These are phyloP conservation scores for Rubia yunnanensis DNA, from an alignment of 257 asterid species.

Conservation along the genomic window DNA sequence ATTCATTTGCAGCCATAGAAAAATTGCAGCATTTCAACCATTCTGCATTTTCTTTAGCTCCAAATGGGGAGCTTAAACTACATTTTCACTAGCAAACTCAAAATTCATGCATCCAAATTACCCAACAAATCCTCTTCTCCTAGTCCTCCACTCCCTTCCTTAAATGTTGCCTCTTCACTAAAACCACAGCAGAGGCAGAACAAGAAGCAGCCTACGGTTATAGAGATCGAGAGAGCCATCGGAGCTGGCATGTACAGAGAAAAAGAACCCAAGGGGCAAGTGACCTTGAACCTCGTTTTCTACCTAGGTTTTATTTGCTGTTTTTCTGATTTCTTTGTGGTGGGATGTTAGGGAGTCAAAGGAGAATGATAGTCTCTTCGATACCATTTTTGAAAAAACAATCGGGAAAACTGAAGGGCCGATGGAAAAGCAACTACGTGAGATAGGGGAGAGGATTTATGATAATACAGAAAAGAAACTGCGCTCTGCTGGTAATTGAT, in stretches of 20 bases:
- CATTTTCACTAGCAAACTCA: constrained; percentile 28
- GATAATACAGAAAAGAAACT: constrained; percentile 36
- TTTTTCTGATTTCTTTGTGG: neutral
- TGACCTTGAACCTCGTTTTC: neutral
- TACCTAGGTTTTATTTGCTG: neutral
- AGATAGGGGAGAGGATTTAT: constrained; percentile 67
- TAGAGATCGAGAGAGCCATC: constrained; percentile 71
- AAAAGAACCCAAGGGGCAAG: constrained; percentile 38
- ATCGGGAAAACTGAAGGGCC: constrained; percentile 52
- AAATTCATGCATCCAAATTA: constrained; percentile 27
- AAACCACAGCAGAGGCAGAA: constrained; percentile 18
- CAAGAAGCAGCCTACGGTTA: constrained; percentile 36
- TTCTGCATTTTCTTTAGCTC: neutral
- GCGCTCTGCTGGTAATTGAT: constrained; percentile 38
- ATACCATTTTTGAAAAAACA: constrained; percentile 32
- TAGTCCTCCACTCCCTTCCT: constrained; percentile 21
- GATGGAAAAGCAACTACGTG: constrained; percentile 64
- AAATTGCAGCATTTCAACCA: neutral
- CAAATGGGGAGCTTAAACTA: constrained; percentile 37
- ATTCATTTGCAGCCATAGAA: neutral
- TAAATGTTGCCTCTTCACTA: constrained; percentile 3
- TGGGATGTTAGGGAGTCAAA: constrained; percentile 27
- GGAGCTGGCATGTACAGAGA: constrained; percentile 71
- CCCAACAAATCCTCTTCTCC: constrained; percentile 30
- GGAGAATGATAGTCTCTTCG: constrained; percentile 31